Conservation (phyloP, 2,329 filamentous ascomycete species). For the Fusarium oxysporum region DNA sequence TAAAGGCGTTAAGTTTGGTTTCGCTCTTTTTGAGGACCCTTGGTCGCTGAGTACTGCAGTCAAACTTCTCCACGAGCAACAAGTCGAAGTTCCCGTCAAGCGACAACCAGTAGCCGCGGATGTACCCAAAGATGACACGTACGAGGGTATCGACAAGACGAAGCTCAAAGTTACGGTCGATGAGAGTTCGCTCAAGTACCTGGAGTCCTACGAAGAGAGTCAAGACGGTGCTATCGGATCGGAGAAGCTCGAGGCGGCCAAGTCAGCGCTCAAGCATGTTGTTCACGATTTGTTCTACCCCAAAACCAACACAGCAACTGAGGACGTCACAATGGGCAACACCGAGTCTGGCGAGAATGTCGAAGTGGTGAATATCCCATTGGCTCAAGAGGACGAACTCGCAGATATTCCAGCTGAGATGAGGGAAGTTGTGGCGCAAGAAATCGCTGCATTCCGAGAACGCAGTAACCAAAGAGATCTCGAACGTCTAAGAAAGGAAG, state of each 20-base stretch:
- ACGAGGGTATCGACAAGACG: conserved; percentile 73
- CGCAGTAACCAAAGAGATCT: conserved; percentile 88
- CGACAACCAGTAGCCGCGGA: conserved; percentile 70
- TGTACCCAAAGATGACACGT: conserved; percentile 57
- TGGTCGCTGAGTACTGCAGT: conserved; percentile 88
- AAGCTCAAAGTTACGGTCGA: conserved; percentile 82
- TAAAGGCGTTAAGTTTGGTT: conserved; percentile 89
- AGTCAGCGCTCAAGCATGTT: conserved; percentile 73
- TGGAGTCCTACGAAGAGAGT: conserved; percentile 81
- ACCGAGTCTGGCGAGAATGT: conserved; percentile 72
- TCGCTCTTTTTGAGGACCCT: conserved; percentile 93
- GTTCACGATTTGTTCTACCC: conserved; percentile 81
- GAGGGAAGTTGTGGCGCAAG: conserved; percentile 92
- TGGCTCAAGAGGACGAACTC: conserved; percentile 90
- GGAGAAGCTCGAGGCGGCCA: conserved; percentile 76
- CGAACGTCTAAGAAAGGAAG: conserved; percentile 87
- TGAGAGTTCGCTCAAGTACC: conserved; percentile 82
- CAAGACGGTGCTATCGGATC: conserved; percentile 73
- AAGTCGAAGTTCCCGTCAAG: conserved; percentile 85
- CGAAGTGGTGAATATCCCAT: conserved; percentile 89
- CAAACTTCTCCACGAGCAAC: conserved; percentile 83
- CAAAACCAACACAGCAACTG: conserved; percentile 57
- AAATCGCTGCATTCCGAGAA: conserved; percentile 95
- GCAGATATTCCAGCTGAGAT: conserved; percentile 96
- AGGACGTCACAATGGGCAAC: conserved; percentile 78